These are phyloP conservation scores for Hymenoscyphus albidus DNA, from an alignment of 2,329 filamentous ascomycete species.

Conservation along the genomic window DNA sequence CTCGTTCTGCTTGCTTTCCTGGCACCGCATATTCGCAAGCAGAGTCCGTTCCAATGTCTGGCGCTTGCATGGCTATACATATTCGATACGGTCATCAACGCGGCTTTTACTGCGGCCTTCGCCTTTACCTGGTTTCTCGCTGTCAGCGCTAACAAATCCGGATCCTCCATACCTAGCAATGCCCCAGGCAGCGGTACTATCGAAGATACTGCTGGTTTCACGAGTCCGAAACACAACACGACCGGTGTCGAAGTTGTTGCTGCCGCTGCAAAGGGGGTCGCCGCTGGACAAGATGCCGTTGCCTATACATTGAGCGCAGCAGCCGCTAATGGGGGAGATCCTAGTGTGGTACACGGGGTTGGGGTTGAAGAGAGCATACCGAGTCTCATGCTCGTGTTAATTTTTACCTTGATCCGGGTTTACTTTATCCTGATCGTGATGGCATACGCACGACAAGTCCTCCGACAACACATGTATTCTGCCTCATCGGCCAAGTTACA, in stretches of 20 bases:
- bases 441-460: conserved; percentile 72
- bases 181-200: conserved; percentile 42
- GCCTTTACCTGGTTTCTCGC: conserved; percentile 82
- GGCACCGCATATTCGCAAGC: conserved; percentile 73
- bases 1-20: conserved; percentile 66
- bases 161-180: conserved; percentile 41
- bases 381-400: conserved; percentile 71
- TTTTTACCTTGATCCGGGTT: conserved; percentile 69
- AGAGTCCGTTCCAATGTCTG: conserved; percentile 74
- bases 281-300: conserved; percentile 50
- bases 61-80: conserved; percentile 82
- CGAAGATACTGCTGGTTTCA: conserved; percentile 61
- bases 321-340: conserved; percentile 37
- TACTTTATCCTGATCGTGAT: conserved; percentile 85
- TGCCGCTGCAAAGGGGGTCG: conserved; percentile 42
- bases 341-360: conserved; percentile 59
- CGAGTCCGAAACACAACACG: conserved; percentile 58
- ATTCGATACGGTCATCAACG: conserved; percentile 77
- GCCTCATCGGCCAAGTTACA: conserved; percentile 35
- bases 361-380: conserved; percentile 64
- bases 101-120: conserved; percentile 76
- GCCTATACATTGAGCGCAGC: conserved; percentile 41
- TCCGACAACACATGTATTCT: conserved; percentile 64
- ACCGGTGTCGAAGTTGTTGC: conserved; percentile 52
- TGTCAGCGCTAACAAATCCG: conserved; percentile 40